Base-by-base conservation (phyloP, 257 asterid species). In the Dorcoceras hygrometricum region DNA sequence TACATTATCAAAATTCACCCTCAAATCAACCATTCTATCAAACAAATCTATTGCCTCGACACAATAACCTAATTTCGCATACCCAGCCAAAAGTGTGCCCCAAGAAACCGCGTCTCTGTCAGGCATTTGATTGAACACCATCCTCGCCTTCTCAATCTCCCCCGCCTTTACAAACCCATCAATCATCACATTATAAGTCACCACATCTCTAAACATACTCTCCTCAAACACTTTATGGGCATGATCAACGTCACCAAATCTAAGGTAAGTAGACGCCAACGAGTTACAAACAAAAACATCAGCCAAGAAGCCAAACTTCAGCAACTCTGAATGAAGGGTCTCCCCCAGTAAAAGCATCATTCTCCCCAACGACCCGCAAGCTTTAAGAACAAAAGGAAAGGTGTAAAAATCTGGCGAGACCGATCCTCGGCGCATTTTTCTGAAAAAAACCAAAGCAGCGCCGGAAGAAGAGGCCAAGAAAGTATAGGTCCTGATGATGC, bases 41-140 rank as follows among this genome's bases (percentile, higher is more conserved):
- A 84, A 86, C 73, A 89, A 71, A 31, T 75, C 83, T 39, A 89
- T 71, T 6, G 88, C 95, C 68, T 92, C 87, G 29, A 8, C 67
- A 50, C 87, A 82, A 5, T 55, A 79, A 55, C 72, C 70, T 74
- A 22, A 69, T 58, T 86, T 88, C 3, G 95, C 91, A 36, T 79
- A 92, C 43, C 98, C 98, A 0, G 95, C 91, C 79, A 89, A 20
- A 31, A 92, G 81, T 19, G 95, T 86, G 4, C 88, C 96, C 87
- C 87, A 86, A 64, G 98, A 84, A 67, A 93, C 83, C 10, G 70
- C 65, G 70, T 93, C 94, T 75, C 86, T 73, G 4, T 63, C 68
- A 50, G 89, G 81, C 95, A 93, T 89, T 77, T 77, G 78, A 10
- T 83, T 87, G 70, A 93, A 90, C 83, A 93, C 2, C 62, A 80